A percentile compares a stretch with the other conserved stretches of the same genome.
These are phyloP conservation scores for Geranium incanum DNA, from an alignment of 441 rosid genomes.

Conservation along the genomic window DNA sequence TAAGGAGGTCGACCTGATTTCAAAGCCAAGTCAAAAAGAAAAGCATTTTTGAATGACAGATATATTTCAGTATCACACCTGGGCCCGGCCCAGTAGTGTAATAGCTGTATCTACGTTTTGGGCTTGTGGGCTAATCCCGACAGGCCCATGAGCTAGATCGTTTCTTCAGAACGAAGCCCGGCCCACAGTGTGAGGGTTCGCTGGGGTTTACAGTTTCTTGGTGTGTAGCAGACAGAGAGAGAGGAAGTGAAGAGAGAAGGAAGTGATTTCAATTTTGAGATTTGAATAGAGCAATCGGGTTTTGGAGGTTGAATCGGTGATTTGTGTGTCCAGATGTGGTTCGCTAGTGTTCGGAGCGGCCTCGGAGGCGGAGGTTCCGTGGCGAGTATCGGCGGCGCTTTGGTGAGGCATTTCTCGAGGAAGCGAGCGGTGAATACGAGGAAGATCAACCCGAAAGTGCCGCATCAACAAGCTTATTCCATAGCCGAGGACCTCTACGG, in stretches of 20 bases:
- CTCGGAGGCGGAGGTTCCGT: constrained; percentile 16
- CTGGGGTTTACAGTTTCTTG: neutral
- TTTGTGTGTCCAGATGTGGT: neutral
- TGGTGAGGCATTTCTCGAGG: constrained; percentile 59
- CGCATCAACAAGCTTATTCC: constrained; percentile 64
- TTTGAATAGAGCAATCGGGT: neutral
- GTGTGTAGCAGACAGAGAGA: neutral
- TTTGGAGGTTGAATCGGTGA: neutral
- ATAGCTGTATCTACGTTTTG: no score
- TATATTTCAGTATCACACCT: no score
- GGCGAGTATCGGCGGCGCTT: constrained; percentile 10
- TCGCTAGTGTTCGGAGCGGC: constrained; percentile 5
- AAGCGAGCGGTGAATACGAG: constrained; percentile 67
- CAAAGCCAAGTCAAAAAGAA: no score
- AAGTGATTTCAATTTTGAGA: no score
- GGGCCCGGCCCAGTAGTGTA: no score
- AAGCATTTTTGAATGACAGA: no score
- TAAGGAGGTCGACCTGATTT: no score
- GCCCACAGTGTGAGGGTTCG: neutral
- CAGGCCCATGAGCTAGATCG: no score
- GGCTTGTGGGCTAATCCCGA: no score
- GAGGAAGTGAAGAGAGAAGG: neutral
- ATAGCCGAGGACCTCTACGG: constrained; percentile 63
- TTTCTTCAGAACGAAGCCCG: neutral
- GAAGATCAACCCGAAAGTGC: constrained; percentile 86